Evolutionary conservation across 371 early-diverging fungal species (phyloP).

Genomic region (Lichtheimia ornata): DNA sequence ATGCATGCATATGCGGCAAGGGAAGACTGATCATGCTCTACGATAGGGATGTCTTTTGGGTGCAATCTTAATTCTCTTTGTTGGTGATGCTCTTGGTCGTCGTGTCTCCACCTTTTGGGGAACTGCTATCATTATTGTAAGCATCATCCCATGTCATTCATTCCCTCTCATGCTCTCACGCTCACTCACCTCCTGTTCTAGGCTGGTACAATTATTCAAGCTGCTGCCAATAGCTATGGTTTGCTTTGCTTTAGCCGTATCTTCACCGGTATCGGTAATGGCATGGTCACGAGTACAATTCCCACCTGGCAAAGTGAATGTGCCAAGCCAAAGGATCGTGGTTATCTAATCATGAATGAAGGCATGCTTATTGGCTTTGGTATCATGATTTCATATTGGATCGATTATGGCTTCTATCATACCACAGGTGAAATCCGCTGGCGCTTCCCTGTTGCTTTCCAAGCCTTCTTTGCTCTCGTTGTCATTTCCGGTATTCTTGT

Average conservation of each 20-base stretch:
- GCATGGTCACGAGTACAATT: slow-evolving; percentile 49
- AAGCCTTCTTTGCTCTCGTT: slow-evolving; percentile 47
- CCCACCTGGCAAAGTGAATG: slow-evolving; percentile 24
- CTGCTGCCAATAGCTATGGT: slow-evolving; percentile 33
- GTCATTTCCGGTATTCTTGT: slow-evolving; percentile 43
- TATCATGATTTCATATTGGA: slow-evolving; percentile 40
- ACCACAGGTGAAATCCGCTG: slow-evolving; percentile 40
- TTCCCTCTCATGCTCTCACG: not conserved
- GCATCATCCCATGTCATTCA: not conserved
- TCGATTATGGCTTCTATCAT: slow-evolving; percentile 46
- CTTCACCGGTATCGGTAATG: slow-evolving; percentile 58
- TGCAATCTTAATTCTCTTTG: slow-evolving; percentile 15
- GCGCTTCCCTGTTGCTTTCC: slow-evolving; percentile 56
- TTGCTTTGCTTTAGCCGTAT: slow-evolving; percentile 52
- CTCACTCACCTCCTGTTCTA: not conserved
- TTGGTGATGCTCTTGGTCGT: slow-evolving; percentile 17
- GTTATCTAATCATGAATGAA: slow-evolving; percentile 21
- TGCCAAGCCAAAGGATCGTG: slow-evolving; percentile 20
- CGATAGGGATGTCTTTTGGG: slow-evolving; percentile 19
- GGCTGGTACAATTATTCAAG: slow-evolving; percentile 42
- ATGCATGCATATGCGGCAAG: not conserved
- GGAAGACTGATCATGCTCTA: not conserved
- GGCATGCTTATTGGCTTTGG: slow-evolving; percentile 23
- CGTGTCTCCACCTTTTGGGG: slow-evolving; percentile 20
- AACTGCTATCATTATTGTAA: slow-evolving; percentile 15